Evolutionary conservation across 768 basidiomycete genomes (phyloP), one percentile per base, ranked within the genome.

Genomic region (Lactarius akahatsu): DNA sequence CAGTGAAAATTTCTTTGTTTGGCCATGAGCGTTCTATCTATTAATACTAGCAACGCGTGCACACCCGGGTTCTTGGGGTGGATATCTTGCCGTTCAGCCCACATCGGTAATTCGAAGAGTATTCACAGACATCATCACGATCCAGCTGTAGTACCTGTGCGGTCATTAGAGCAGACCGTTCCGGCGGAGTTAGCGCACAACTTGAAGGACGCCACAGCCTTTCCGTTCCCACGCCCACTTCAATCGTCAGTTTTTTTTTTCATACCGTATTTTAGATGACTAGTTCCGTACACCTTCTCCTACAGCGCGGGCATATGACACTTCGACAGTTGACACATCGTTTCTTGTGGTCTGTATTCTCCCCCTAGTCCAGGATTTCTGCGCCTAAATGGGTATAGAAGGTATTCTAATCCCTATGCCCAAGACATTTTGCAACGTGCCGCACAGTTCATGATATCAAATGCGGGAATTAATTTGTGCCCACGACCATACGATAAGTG

Each of bases 181-280:
- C 16, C 23, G 23, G 64, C 64, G 58, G 64, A n/a, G 38, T 64
- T 59, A 15, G 28, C 32, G 38, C 57, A 52, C 28, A 15, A 32
- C 28, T 15, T 2, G 15, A 45, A 36, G 11, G 32, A n/a, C 18
- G 10, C n/a, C 26, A 4, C 34, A 6, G 9, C 20, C 28, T 43
- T 34, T 28, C 36, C 18, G 13, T 30, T 59, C 38, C 30, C 40
- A 41, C 18, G 40, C 38, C 26, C n/a, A 16, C 63, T 28, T 28
- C 23, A 26, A 57, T 10, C 23, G 20, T 57, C 63, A 38, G 20
- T 18, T n/a, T 55, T 30, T 57, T 38, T 26, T 58, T 40, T 34
- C 2, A 36, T 65, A 15, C 23, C 4, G 23, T 26, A 54, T 15
- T 20, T n/a, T 8, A 45, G 20, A 45, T 26, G 52, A 28, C 52